Percentiles rank a stretch among this genome's conserved stretches.
Evolutionary conservation across 345 rosid genomes (phyloP).

Genomic region (Physaria fendleri): DNA sequence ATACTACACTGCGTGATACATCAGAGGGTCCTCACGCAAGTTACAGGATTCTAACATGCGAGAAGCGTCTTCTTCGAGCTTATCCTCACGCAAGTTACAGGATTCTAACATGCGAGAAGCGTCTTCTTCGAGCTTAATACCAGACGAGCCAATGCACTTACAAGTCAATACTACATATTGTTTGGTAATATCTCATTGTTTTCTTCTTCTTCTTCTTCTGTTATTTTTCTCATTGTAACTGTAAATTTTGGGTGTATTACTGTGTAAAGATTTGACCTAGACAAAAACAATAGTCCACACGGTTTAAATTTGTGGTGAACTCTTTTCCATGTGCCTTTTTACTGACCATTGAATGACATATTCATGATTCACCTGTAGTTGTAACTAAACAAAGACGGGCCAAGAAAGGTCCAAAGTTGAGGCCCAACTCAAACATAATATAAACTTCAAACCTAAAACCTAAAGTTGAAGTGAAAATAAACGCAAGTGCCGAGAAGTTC

Average conservation of each 20-base stretch:
- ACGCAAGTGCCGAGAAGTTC: background rate
- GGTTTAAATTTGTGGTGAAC: no score
- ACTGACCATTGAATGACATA: no score
- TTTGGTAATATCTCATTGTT: conserved; percentile 13
- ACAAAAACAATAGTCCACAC: no score
- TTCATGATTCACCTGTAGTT: no score
- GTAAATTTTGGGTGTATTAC: conserved; percentile 25
- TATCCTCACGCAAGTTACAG: conserved; percentile 84
- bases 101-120: conserved; percentile 75
- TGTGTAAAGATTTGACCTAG: conserved; percentile 9
- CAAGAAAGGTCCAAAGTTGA: no score
- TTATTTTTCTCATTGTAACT: conserved; percentile 19
- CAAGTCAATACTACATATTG: conserved; percentile 6
- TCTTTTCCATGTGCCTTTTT: no score
- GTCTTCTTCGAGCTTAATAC: conserved; percentile 33
- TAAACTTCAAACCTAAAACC: no score
- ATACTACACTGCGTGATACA: conserved; percentile 52
- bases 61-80: conserved; percentile 50
- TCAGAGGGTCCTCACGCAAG: conserved; percentile 95
- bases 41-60: conserved; percentile 73
- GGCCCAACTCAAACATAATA: no score
- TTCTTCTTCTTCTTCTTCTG: background rate
- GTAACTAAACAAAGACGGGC: no score
- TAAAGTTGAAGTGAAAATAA: no score
- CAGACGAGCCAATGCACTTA: conserved; percentile 1